Evolutionary conservation across 371 early-diverging fungal species (phyloP), one percentile per base, ranked within the genome.

Genomic region (Zychaea mexicana): DNA sequence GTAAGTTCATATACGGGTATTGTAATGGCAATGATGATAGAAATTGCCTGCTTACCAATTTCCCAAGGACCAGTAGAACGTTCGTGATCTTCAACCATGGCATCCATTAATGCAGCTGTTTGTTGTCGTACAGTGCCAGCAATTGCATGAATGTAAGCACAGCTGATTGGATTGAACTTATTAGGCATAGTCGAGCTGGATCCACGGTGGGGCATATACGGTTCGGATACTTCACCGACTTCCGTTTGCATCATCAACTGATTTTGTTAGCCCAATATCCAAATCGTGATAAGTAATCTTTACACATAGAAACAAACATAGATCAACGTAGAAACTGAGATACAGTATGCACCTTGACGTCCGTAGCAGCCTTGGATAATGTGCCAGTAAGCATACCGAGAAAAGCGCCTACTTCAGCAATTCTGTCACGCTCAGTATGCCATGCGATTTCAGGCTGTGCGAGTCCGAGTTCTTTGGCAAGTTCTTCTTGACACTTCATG

Each of bases 391-490:
- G 89, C 78, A 17, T 93, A 86, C 39, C 90, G 86, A 59, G 96
- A 96, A 17, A 90, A 86, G 19, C 94, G 95, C 6, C 81, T 80
- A 6, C 75, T 97, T 57, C 81, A 88, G 62, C 88, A 91, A 67
- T 67, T 96, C 55, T 76, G 81, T 24, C 85, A 95, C 49, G 92
- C 93, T 65, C 96, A 94, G 72, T 76, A 75, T 60, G 61, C 17
- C 32, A 39, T 27, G 68, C 68, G 21, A 68, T 68, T 33, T 68
- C 68, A 0, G 68, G 68, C 24, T 54, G 54, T 5, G 19, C 45
- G 17, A 68, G 36, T 2, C 60, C 55, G 1, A 68, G 60, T 45
- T 68, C 62, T 8, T 60, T 28, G n/a, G 68, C 68, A 13, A 68
- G 39, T 36, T 42, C 52, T 17, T 42, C 62, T 39, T 68, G 68